Base-by-base conservation (phyloP, 1,139 yeast genomes). In the Yamadazyma aaseri region DNA sequence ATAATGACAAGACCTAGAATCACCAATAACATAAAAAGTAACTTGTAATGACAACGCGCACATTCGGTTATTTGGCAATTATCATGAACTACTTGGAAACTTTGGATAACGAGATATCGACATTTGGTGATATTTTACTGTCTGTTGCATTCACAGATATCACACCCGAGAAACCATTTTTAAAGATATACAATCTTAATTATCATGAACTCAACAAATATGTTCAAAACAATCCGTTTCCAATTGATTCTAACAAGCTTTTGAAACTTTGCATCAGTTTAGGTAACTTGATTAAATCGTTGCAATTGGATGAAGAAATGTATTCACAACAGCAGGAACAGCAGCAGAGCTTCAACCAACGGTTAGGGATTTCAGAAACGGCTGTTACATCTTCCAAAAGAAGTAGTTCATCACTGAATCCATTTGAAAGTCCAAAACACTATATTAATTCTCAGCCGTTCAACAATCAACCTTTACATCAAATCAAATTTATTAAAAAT, bases 181-280 rank as follows among this genome's bases (percentile, higher is more conserved):
- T 69, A 29, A 56, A 61, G 29, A 54, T 66, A 1, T 69, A 66
- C 49, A 52, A 55, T 31, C 46, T 69, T 22, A 51, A 53, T 28
- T 52, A 63, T 41, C 52, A 55, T 26, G 59, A 60, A 24, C 37
- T 66, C 14, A 41, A 42, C 20, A 47, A 48, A 33, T 51, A 63
- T 29, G 30, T 35, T 43, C 22, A 44, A 42, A 11, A 41, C 47
- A 20, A 38, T n/a, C 51, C 49, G 34, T 58, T 61, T 40, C 71
- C 70, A 16, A 56, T 69, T 7, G 67, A 69, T 35, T 50, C 65
- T 28, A 61, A 49, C 43, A 66, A 67, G 42, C 51, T 70, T 24
- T 50, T 70, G 29, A 70, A 70, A 44, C 48, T 70, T 26, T 70
- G 72, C 7, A 68, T 70, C 17, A 66, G 73, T 24, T 53, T 70